Percentiles rank a stretch among this genome's conserved stretches.
Conservation (phyloP, 768 basidiomycete genomes). For the Leccinum broughii region DNA sequence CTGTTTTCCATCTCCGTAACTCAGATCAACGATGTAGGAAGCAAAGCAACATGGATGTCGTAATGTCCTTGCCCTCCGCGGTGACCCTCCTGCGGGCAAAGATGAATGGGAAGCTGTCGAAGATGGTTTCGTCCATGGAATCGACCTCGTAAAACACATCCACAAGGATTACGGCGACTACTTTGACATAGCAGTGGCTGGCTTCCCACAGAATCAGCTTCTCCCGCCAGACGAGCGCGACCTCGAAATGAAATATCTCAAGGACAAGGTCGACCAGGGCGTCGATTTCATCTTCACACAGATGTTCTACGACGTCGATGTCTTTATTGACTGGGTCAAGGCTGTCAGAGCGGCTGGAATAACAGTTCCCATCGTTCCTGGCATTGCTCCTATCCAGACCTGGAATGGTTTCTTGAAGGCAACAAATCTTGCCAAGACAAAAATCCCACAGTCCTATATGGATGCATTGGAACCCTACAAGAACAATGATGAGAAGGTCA, state of each 20-base stretch:
- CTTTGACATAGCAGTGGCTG: slow-evolving; percentile 93
- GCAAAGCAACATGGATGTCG: slow-evolving; percentile 87
- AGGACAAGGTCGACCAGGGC: slow-evolving; percentile 89
- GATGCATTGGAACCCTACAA: slow-evolving; percentile 84
- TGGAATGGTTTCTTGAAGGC: slow-evolving; percentile 93
- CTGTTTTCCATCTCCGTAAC: slow-evolving; percentile 4
- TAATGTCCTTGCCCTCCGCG: slow-evolving; percentile 90
- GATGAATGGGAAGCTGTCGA: slow-evolving; percentile 92
- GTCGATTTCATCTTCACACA: slow-evolving; percentile 96
- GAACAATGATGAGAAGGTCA: slow-evolving; percentile 90
- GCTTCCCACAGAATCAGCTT: slow-evolving; percentile 82
- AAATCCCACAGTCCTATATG: slow-evolving; percentile 73
- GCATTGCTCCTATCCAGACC: slow-evolving; percentile 94
- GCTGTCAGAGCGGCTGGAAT: slow-evolving; percentile 82
- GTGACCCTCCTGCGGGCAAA: slow-evolving; percentile 87
- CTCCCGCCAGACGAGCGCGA: slow-evolving; percentile 73
- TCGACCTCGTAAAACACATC: slow-evolving; percentile 91
- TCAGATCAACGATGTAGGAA: slow-evolving; percentile 52
- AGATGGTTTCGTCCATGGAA: slow-evolving; percentile 86
- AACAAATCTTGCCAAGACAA: slow-evolving; percentile 73
- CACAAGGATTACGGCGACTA: slow-evolving; percentile 81
- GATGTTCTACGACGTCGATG: slow-evolving; percentile 93
- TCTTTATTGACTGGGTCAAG: slow-evolving; percentile 92
- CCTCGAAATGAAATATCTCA: slow-evolving; percentile 81
- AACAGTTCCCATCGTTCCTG: slow-evolving; percentile 86